phyloP scores from a whole-genome alignment of 2,329 filamentous ascomycete species.

The Aspergillus fumigatus region DNA sequence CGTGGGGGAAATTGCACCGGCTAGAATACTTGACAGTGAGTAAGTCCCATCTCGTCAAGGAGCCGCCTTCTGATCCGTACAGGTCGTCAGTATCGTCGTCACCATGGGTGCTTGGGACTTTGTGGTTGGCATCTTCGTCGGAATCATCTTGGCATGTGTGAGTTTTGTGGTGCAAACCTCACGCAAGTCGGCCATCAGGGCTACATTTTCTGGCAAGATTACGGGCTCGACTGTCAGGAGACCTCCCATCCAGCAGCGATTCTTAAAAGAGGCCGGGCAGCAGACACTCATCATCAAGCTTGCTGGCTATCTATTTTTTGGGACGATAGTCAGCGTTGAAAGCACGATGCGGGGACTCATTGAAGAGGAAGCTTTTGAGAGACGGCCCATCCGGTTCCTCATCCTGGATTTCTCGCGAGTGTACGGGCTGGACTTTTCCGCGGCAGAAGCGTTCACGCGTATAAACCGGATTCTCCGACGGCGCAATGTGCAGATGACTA shows the following conservation, averaged over 20 bases:
- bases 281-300: constrained; percentile 92
- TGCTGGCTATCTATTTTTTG: constrained; percentile 94
- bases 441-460: constrained; percentile 88
- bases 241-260: constrained; percentile 83
- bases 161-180: constrained; percentile 91
- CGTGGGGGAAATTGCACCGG: constrained; percentile 78
- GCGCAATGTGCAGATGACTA: constrained; percentile 72
- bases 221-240: constrained; percentile 89
- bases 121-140: constrained; percentile 86
- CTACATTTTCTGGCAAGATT: constrained; percentile 83
- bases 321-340: constrained; percentile 93
- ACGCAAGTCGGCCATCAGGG: constrained; percentile 79
- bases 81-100: constrained; percentile 80
- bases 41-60: not conserved
- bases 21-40: constrained; percentile 82
- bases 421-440: constrained; percentile 90
- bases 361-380: constrained; percentile 72
- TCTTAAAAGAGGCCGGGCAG: constrained; percentile 75
- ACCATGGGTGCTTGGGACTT: constrained; percentile 98
- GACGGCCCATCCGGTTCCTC: constrained; percentile 79
- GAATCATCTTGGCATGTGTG: constrained; percentile 85
- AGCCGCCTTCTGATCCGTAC: constrained; percentile 3
- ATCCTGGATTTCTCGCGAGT: constrained; percentile 87
- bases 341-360: constrained; percentile 78
- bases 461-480: constrained; percentile 79